These are phyloP conservation scores for Ophiognomonia clavigignenti-juglandacearum DNA, from an alignment of 2,329 filamentous ascomycete species.

Conservation along the genomic window DNA sequence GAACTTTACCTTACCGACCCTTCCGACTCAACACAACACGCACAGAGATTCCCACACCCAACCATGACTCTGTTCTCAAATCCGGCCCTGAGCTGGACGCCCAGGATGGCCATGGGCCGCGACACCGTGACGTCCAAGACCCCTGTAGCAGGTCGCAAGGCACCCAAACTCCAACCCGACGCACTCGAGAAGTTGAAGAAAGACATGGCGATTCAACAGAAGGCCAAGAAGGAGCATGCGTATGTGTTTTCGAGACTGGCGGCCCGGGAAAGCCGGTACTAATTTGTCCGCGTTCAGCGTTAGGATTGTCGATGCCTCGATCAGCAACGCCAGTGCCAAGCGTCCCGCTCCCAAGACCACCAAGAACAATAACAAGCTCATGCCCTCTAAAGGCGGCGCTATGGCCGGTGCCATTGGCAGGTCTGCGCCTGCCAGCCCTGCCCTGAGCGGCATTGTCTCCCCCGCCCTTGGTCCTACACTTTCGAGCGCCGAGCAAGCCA, in stretches of 20 bases:
- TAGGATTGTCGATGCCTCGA: slow-evolving; percentile 29
- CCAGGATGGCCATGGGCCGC: slow-evolving; percentile 18
- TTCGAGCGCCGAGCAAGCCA: slow-evolving; percentile 46
- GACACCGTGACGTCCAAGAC: slow-evolving; percentile 18
- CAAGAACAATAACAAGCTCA: slow-evolving; percentile 23
- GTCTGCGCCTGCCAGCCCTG: slow-evolving; percentile 51
- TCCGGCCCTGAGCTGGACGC: slow-evolving; percentile 22
- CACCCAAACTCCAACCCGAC: slow-evolving; percentile 29
- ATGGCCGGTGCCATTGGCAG: slow-evolving; percentile 38
- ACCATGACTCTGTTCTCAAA: slow-evolving; percentile 46
- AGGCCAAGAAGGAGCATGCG: slow-evolving; percentile 41
- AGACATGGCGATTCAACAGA: slow-evolving; percentile 36
- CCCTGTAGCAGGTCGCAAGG: slow-evolving; percentile 21
- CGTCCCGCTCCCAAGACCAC: slow-evolving; percentile 17
- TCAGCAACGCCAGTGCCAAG: slow-evolving; percentile 20
- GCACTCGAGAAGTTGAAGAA: slow-evolving; percentile 47
- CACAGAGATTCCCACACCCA: slow-evolving; percentile 43
- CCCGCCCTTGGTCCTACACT: slow-evolving; percentile 46
- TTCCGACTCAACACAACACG: slow-evolving; percentile 40
- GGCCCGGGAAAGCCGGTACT: slow-evolving; percentile 18
- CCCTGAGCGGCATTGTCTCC: slow-evolving; percentile 49
- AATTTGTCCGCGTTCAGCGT: slow-evolving; percentile 29
- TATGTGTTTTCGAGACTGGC: slow-evolving; percentile 23
- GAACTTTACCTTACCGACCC: slow-evolving; percentile 53
- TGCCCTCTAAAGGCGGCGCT: slow-evolving; percentile 21